Conservation (phyloP, 2,329 filamentous ascomycete genomes). For the Hypoxylon sp. region DNA sequence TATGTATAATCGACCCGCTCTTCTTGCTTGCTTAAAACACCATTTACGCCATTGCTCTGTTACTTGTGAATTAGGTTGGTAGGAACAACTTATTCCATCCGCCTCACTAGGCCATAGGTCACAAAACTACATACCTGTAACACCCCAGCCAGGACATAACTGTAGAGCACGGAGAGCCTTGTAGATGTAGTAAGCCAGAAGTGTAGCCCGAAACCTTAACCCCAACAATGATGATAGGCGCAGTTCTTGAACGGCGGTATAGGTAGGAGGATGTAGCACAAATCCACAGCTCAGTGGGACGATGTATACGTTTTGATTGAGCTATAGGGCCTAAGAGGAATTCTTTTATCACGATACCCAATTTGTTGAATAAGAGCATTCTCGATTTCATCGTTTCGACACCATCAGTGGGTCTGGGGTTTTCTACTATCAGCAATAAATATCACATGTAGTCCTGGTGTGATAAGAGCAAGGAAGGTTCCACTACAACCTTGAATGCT, state of each 20-base stretch:
- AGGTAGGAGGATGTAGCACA: background rate
- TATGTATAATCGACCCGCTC: background rate
- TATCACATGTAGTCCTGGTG: background rate
- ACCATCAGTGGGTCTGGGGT: background rate
- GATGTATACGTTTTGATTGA: background rate
- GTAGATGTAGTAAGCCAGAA: slow-evolving; percentile 4
- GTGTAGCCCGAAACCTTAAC: background rate
- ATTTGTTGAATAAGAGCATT: background rate
- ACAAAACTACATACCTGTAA: background rate
- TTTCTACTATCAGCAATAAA: background rate
- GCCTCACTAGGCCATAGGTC: background rate
- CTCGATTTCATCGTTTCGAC: background rate
- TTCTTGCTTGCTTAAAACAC: background rate
- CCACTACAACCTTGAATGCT: background rate
- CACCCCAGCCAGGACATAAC: background rate
- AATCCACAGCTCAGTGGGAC: background rate
- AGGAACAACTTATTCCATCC: background rate
- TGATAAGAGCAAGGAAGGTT: background rate
- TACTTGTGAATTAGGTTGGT: background rate
- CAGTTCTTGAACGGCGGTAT: background rate
- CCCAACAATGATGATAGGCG: background rate
- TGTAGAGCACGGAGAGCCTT: slow-evolving; percentile 1
- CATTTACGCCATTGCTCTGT: background rate
- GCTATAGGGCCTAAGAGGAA: background rate
- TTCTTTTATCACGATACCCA: background rate